phyloP scores from a whole-genome alignment of 306 rosid genomes.

The Crotalaria pallida region DNA sequence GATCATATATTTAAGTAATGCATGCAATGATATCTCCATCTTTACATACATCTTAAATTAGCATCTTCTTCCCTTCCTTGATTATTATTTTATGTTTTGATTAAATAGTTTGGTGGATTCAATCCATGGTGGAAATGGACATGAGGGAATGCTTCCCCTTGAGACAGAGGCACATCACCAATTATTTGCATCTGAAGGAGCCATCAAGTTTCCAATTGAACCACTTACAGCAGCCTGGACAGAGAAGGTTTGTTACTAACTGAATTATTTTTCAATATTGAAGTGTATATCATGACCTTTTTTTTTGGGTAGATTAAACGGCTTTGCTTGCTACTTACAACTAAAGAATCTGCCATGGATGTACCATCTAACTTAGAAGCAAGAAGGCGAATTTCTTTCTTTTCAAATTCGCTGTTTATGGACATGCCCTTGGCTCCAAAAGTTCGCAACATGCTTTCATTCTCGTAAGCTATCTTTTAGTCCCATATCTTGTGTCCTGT shows the following conservation, averaged over 20 bases:
- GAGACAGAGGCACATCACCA: conserved; percentile 70
- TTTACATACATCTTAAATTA: neutral
- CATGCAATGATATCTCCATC: conserved; percentile 2
- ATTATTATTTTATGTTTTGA: conserved; percentile 19
- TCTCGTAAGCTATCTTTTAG: conserved; percentile 65
- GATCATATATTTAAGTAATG: conserved; percentile 50
- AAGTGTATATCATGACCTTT: neutral
- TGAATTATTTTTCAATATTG: neutral
- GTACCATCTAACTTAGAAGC: conserved; percentile 99
- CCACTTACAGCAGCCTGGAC: conserved; percentile 79
- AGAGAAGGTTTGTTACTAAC: conserved; percentile 63
- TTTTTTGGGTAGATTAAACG: conserved; percentile 64
- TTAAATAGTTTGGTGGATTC: conserved; percentile 64
- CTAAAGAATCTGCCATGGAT: conserved; percentile 99
- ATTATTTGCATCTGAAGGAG: conserved; percentile 91
- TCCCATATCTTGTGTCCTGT: neutral
- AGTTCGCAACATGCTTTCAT: conserved; percentile 99
- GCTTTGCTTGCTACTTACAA: conserved; percentile 73
- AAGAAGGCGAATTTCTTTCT: conserved; percentile 92
- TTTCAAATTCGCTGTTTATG: conserved; percentile 95
- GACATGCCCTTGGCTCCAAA: conserved; percentile 95
- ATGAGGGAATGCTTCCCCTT: conserved; percentile 66
- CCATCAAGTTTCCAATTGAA: conserved; percentile 78
- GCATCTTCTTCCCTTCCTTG: neutral
- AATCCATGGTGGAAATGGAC: conserved; percentile 56